phyloP scores from a whole-genome alignment of 2,329 filamentous ascomycete species.

The Cercospora canescens region DNA sequence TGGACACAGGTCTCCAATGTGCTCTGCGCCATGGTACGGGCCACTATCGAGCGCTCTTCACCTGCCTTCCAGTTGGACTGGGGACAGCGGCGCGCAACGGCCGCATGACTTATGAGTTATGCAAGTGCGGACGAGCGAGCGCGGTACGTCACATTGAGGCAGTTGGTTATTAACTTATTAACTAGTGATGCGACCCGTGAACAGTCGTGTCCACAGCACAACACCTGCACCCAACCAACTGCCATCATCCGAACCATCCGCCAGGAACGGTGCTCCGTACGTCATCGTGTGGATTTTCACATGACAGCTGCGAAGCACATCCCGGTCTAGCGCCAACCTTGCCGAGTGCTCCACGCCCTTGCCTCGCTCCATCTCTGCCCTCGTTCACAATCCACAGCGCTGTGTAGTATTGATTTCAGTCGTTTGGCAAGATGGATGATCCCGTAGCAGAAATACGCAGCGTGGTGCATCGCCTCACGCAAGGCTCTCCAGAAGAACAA shows the following conservation, averaged over 20 bases:
- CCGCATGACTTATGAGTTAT: not conserved
- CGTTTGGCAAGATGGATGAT: constrained; percentile 29
- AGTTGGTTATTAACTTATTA: not conserved
- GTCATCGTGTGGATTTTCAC: not conserved
- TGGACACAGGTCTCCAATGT: constrained; percentile 18
- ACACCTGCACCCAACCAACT: no score
- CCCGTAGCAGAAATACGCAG: constrained; percentile 60
- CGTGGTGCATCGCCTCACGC: constrained; percentile 68
- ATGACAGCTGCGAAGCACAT: constrained; percentile 1
- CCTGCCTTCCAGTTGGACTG: not conserved
- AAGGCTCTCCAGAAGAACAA: constrained; percentile 67
- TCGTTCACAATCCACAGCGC: not conserved
- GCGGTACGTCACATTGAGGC: not conserved
- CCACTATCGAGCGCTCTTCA: not conserved
- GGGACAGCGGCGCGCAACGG: not conserved
- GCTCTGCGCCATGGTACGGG: constrained; percentile 16
- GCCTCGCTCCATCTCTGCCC: not conserved
- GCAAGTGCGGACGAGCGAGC: not conserved
- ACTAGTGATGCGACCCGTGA: not conserved
- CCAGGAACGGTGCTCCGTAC: not conserved
- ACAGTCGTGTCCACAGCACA: not conserved
- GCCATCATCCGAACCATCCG: not conserved
- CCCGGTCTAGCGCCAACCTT: constrained; percentile 1
- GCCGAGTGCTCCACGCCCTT: not conserved
- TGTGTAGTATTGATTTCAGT: not conserved